Evolutionary conservation across 306 rosid species (phyloP), one percentile per base, ranked within the genome.

Genomic region (Cercis canadensis): DNA sequence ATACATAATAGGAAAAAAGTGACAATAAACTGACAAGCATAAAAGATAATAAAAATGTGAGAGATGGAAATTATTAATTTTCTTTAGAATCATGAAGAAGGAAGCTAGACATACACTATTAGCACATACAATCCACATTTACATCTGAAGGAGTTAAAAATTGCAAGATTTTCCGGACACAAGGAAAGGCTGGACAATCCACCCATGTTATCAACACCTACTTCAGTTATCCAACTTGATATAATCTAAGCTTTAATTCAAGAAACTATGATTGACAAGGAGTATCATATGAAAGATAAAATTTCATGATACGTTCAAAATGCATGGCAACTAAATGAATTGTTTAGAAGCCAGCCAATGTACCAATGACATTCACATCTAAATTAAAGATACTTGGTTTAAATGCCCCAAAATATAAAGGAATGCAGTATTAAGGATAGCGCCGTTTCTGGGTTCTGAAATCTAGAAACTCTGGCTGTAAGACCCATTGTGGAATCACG

Each of bases 401-500:
- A 29, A 57, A 64, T 13, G 36, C 37, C 73, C 67, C 37, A 17
- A 36, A 44, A 52, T 58, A 78, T 64, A 12, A 73, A 60, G 32
- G 45, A 52, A 59, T 33, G 32, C 7, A 45, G 21, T 66, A 65
- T 12, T 11, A 50, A 33, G 33, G 50, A 60, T 36, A 40, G 41
- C 12, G 44, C 36, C 70, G 79, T 71, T 70, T 77, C 77, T 7
- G 69, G 80, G 46, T 74, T 70, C 3, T 80, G 92, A 70, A 63
- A 66, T 69, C 85, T 57, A 64, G 87, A 70, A 81, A 77, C 76
- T 80, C 77, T 80, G 75, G 78, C 84, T 43, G 86, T 74, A 67
- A 80, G 45, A 45, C 85, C 81, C 54, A 55, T 31, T 1, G 41
- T 66, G 34, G 87, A 78, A 80, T 77, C 84, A 33, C 14, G 86